These are phyloP conservation scores for Pueraria montana DNA, from an alignment of 306 rosid species.

Conservation along the genomic window DNA sequence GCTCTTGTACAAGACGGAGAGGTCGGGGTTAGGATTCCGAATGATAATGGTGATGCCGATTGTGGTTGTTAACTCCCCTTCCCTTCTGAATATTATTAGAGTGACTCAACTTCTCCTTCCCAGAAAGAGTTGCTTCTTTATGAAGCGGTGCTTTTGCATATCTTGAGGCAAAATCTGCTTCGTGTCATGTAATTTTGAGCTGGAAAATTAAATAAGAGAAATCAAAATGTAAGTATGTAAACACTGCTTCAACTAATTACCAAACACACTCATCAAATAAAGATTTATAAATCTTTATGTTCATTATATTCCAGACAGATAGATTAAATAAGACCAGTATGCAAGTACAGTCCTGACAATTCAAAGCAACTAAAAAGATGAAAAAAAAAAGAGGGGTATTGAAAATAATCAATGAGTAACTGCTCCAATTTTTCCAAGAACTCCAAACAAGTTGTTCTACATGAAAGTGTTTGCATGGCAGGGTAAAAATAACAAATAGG, in stretches of 20 bases:
- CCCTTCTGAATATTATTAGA: conserved; percentile 79
- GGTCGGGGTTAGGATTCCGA: too few relatives aligned
- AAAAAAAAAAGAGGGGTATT: neutral
- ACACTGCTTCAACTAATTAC: too few relatives aligned
- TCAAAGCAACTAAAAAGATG: conserved; percentile 19
- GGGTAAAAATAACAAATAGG: too few relatives aligned
- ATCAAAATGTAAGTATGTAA: too few relatives aligned
- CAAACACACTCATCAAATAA: conserved; percentile 4
- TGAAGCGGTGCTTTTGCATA: conserved; percentile 70
- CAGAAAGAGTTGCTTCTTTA: conserved; percentile 86
- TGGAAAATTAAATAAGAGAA: conserved; percentile 49
- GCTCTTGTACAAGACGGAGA: too few relatives aligned
- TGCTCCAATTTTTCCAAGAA: neutral
- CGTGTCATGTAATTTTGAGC: conserved; percentile 81
- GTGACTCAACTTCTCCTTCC: conserved; percentile 72
- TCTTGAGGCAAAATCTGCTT: conserved; percentile 87
- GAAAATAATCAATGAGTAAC: neutral
- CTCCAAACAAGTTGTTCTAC: neutral
- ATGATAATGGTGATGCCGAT: too few relatives aligned
- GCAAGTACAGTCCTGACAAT: conserved; percentile 23
- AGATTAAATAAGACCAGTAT: conserved; percentile 14
- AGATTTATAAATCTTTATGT: neutral
- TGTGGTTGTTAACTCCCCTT: too few relatives aligned
- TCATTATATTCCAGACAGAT: neutral
- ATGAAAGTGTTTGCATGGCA: too few relatives aligned